Base-by-base conservation (phyloP, 2,329 filamentous ascomycete species). In the Pezicula neosporulosa region DNA sequence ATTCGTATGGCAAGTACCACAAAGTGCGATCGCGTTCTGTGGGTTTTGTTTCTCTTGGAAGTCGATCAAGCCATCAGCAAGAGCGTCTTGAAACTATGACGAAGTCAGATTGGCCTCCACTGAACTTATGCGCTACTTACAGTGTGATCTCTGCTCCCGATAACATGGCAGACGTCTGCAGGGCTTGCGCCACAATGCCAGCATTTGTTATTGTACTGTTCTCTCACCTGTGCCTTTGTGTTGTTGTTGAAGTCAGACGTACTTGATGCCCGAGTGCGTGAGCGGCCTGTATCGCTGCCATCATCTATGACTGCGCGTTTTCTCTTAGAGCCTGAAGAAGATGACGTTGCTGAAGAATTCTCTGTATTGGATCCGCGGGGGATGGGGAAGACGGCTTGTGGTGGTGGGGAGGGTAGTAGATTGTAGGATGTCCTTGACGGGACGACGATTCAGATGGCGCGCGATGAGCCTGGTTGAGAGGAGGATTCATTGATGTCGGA, bases 201-300 rank as follows among this genome's bases (percentile, higher is more conserved):
- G 55, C 55, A 55, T 52, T 50, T 52, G 37, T 54, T 58, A 48
- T 54, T 54, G 38, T 58, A 54, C 47, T 56, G 49, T 51, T 52
- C 49, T 16, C 49, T 54, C 36, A 58, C 49, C 49, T 52, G 44
- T 28, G 51, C 49, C 51, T 48, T 51, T 9, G 43, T 52, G 24
- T 55, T 55, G 33, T 52, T 57, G 48, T 55, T 59, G 35, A 59
- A 59, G 52, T 57, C 49, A 36, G 54, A 59, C 28, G 41, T 59
- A 49, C 48, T 56, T 52, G 50, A 57, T 53, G 19, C 55, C 38
- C 52, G 33, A 55, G 54, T 50, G 33, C 47, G 49, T 3, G 54
- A 35, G 5, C 21, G 21, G 5, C 21, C 21, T 21, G 5, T 5
- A 21, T 21, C 21, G 5, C 21, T 21, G 39, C 51, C 44, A 53